These are phyloP conservation scores for Pichia sp. DNA, from an alignment of 1,139 yeast genomes.

Conservation along the genomic window DNA sequence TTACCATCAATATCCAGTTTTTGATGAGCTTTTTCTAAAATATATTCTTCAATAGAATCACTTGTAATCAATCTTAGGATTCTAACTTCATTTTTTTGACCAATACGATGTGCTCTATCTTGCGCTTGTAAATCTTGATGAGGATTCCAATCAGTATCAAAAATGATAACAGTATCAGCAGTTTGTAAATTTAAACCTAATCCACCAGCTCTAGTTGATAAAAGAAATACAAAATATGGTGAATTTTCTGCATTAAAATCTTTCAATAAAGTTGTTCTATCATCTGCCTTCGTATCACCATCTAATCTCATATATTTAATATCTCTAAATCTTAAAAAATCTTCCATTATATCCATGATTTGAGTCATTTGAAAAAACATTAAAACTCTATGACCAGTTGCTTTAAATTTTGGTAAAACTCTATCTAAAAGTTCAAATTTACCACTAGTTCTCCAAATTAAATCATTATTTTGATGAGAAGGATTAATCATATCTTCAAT, in stretches of 20 bases:
- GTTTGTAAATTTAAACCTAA: constrained; percentile 92
- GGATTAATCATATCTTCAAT: constrained; percentile 71
- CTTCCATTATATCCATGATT: constrained; percentile 99
- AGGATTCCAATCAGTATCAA: constrained; percentile 99
- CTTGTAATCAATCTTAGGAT: constrained; percentile 87
- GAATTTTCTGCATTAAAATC: constrained; percentile 83
- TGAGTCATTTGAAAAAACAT: constrained; percentile 98
- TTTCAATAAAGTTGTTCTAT: constrained; percentile 78
- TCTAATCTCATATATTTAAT: constrained; percentile 84
- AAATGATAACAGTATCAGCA: constrained; percentile 95
- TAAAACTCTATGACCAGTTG: constrained; percentile 82
- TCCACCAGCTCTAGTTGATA: constrained; percentile 98
- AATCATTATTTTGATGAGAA: constrained; percentile 51
- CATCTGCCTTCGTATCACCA: constrained; percentile 94
- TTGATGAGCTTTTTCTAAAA: constrained; percentile 88
- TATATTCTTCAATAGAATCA: constrained; percentile 92
- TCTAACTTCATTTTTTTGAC: constrained; percentile 95
- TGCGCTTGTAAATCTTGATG: constrained; percentile 99
- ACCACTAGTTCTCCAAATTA: constrained; percentile 86
- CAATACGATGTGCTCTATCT: constrained; percentile 98
- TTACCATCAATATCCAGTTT: constrained; percentile 96
- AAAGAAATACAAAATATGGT: constrained; percentile 82
- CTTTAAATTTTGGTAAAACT: constrained; percentile 79
- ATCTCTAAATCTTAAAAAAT: constrained; percentile 69
- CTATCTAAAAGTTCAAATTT: constrained; percentile 89